A percentile compares a stretch with the other conserved stretches of the same genome.
These are phyloP conservation scores for Ampelomyces quisqualis DNA, from an alignment of 2,329 filamentous ascomycete species.

Conservation along the genomic window DNA sequence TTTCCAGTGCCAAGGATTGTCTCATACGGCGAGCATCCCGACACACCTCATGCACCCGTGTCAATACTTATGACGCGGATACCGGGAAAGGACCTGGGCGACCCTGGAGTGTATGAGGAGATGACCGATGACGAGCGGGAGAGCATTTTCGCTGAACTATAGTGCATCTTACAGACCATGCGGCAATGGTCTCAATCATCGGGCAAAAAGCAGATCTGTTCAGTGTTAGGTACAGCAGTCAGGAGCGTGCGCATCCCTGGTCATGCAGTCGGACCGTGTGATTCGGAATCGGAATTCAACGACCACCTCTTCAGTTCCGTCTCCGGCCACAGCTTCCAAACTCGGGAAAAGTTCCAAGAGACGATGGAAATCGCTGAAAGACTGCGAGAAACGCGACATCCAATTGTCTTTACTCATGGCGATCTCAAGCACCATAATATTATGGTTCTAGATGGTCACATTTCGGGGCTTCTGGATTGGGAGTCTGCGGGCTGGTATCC, in stretches of 20 bases:
- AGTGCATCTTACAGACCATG: slow-evolving; percentile 38
- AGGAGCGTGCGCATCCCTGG: slow-evolving; percentile 36
- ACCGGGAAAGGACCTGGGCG: slow-evolving; percentile 37
- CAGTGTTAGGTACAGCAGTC: slow-evolving; percentile 33
- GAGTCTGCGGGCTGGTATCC: slow-evolving; percentile 27
- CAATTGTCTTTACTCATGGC: slow-evolving; percentile 30
- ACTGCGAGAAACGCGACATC: slow-evolving; percentile 24
- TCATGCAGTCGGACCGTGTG: slow-evolving; percentile 37
- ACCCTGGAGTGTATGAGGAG: slow-evolving; percentile 25
- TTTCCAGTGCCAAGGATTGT: slow-evolving; percentile 22
- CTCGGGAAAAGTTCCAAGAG: slow-evolving; percentile 26
- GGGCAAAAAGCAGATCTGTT: slow-evolving; percentile 29
- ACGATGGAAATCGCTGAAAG: slow-evolving; percentile 20
- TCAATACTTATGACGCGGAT: slow-evolving; percentile 42
- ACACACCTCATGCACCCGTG: slow-evolving; percentile 12
- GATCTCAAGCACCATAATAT: slow-evolving; percentile 25
- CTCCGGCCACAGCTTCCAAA: slow-evolving; percentile 33
- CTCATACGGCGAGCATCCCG: slow-evolving; percentile 19
- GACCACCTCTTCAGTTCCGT: slow-evolving; percentile 31
- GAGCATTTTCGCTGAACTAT: slow-evolving; percentile 41
- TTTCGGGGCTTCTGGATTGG: slow-evolving; percentile 23
- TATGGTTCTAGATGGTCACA: slow-evolving; percentile 19
- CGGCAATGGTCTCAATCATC: slow-evolving; percentile 37
- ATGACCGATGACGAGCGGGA: slow-evolving; percentile 33
- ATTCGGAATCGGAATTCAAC: slow-evolving; percentile 28